These are phyloP conservation scores for Fonsecaea multimorphosa DNA, from an alignment of 2,329 filamentous ascomycete species.

Conservation along the genomic window DNA sequence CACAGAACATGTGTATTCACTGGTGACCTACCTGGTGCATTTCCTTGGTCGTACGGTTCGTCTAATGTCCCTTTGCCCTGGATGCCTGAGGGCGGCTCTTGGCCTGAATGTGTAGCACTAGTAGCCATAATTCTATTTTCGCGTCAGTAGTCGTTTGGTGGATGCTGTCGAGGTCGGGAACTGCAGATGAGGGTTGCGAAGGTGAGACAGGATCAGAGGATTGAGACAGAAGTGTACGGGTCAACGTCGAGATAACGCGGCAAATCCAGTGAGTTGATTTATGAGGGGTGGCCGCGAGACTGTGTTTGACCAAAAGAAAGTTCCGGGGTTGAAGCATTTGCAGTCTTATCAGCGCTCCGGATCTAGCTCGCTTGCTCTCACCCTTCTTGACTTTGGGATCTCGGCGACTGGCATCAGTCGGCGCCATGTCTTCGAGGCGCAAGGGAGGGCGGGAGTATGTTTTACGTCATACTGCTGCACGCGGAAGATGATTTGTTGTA, in stretches of 20 bases:
- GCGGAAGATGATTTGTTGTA: not conserved
- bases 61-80: constrained; percentile 37
- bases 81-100: constrained; percentile 35
- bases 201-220: not conserved
- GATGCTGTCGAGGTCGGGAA: constrained; percentile 11
- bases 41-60: constrained; percentile 38
- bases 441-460: not conserved
- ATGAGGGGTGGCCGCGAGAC: not conserved
- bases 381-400: not conserved
- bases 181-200: not conserved
- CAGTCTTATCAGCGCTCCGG: constrained; percentile 2
- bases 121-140: constrained; percentile 23
- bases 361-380: not conserved
- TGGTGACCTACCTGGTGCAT: constrained; percentile 30
- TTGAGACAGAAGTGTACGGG: not conserved
- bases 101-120: constrained; percentile 24
- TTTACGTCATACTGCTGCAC: not conserved
- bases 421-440: constrained; percentile 3
- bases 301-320: not conserved
- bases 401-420: constrained; percentile 3
- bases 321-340: not conserved
- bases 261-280: not conserved
- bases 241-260: not conserved
- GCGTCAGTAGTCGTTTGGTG: constrained; percentile 16
- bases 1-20: not conserved